Conservation (phyloP, 139 green algal genomes). For the Chlorella ohadii region DNA sequence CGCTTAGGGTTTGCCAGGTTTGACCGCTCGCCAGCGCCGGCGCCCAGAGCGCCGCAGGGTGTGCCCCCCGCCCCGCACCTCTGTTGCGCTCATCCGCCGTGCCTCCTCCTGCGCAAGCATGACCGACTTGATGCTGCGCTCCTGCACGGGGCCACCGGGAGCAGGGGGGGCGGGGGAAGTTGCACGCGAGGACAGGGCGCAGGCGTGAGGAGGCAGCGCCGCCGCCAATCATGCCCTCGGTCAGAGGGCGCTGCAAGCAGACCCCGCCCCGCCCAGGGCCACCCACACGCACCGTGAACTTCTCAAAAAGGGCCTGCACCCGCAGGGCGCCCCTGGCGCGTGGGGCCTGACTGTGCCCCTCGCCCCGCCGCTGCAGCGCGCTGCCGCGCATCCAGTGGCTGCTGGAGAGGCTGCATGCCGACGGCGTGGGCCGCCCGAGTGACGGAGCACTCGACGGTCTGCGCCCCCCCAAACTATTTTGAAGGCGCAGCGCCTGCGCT, state of each 20-base stretch:
- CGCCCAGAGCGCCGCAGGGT: background rate
- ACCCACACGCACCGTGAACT: background rate
- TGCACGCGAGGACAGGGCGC: background rate
- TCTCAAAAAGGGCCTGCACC: conserved; percentile 24
- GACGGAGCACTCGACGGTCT: too few relatives aligned
- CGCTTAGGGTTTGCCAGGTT: background rate
- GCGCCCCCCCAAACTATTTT: too few relatives aligned
- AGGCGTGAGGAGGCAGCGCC: background rate
- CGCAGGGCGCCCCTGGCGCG: background rate
- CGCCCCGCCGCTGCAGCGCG: background rate
- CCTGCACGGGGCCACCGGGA: conserved; percentile 52
- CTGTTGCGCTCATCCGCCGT: conserved; percentile 57
- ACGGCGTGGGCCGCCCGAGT: too few relatives aligned
- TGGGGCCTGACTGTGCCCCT: background rate
- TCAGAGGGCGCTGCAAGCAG: background rate
- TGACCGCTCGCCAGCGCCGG: background rate
- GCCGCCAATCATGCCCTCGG: background rate
- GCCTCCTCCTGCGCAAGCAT: conserved; percentile 85
- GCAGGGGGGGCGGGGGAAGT: background rate
- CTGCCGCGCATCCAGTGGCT: too few relatives aligned
- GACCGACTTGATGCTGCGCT: conserved; percentile 86
- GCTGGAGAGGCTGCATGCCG: too few relatives aligned
- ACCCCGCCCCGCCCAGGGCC: background rate
- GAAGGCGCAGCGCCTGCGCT: too few relatives aligned
- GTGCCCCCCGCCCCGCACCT: conserved; percentile 56